Percentiles rank a stretch among this genome's conserved stretches.
Conservation (phyloP, 768 basidiomycete genomes). For the Rhodotorula kratochvilovae region DNA sequence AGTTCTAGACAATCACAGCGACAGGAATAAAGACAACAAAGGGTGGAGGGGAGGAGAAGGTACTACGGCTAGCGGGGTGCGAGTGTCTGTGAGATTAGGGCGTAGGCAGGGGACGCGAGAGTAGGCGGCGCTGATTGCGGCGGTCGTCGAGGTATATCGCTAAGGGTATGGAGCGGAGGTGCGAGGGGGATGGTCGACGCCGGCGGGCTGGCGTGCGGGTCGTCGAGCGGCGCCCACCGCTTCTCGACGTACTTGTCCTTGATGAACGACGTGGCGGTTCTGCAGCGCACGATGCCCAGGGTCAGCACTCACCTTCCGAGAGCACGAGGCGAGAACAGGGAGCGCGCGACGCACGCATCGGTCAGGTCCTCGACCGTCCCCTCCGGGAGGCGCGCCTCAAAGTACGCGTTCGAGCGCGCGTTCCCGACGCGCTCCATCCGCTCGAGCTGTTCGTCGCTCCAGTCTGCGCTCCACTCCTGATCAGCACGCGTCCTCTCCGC, state of each 20-base stretch:
- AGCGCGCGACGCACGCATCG: slow-evolving; percentile 4
- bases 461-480: slow-evolving; percentile 9
- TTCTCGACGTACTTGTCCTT: slow-evolving; percentile 37
- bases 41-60: too few species aligned
- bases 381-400: slow-evolving; percentile 12
- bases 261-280: slow-evolving; percentile 25
- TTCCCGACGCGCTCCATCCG: slow-evolving; percentile 34
- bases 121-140: too few species aligned
- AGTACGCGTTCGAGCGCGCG: slow-evolving; percentile 18
- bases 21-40: too few species aligned
- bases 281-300: neutral
- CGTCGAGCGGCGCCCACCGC: slow-evolving; percentile 8
- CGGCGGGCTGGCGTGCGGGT: neutral
- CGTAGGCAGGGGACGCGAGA: too few species aligned
- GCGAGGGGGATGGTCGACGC: too few species aligned
- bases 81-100: too few species aligned
- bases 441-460: slow-evolving; percentile 41
- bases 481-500: neutral
- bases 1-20: too few species aligned
- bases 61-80: too few species aligned
- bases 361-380: neutral
- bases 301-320: too few species aligned
- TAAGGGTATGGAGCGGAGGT: too few species aligned
- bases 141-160: too few species aligned
- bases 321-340: neutral